phyloP scores from a whole-genome alignment of 345 rosid species.

The Corchorus olitorius region DNA sequence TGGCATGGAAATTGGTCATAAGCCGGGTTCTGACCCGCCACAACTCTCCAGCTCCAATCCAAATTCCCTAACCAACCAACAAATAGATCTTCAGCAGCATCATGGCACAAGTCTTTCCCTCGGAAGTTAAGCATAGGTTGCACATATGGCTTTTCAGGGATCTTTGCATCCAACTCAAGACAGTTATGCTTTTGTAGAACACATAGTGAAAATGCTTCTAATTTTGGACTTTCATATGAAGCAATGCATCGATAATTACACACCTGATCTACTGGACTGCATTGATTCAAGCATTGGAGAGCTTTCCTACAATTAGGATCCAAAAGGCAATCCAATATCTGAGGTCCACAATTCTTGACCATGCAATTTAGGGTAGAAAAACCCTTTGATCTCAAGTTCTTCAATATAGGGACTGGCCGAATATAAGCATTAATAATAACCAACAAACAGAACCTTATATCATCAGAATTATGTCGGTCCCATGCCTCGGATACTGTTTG shows the following conservation, averaged over 20 bases:
- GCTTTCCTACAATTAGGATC: constrained; percentile 93
- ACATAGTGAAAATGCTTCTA: constrained; percentile 88
- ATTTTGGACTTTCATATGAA: constrained; percentile 82
- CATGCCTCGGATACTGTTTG: constrained; percentile 80
- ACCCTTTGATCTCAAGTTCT: constrained; percentile 87
- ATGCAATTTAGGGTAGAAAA: constrained; percentile 84
- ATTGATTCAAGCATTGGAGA: constrained; percentile 82
- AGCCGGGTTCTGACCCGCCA: constrained; percentile 94
- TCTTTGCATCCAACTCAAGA: constrained; percentile 71
- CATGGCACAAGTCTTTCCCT: constrained; percentile 61
- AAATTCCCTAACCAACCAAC: constrained; percentile 85
- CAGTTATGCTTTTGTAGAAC: constrained; percentile 88
- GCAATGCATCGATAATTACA: constrained; percentile 92
- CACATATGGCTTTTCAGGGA: constrained; percentile 69
- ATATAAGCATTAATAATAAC: constrained; percentile 85
- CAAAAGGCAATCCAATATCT: constrained; percentile 75
- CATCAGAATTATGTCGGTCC: constrained; percentile 82
- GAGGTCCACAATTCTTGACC: constrained; percentile 84
- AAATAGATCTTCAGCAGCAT: constrained; percentile 81
- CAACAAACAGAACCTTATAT: constrained; percentile 78
- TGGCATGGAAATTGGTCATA: constrained; percentile 97
- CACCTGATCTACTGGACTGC: constrained; percentile 94
- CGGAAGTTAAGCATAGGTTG: constrained; percentile 69
- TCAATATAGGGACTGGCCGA: constrained; percentile 71
- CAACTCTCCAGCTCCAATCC: constrained; percentile 95